Base-by-base conservation (phyloP, 2,329 filamentous ascomycete species). In the Colletotrichum cereale region DNA sequence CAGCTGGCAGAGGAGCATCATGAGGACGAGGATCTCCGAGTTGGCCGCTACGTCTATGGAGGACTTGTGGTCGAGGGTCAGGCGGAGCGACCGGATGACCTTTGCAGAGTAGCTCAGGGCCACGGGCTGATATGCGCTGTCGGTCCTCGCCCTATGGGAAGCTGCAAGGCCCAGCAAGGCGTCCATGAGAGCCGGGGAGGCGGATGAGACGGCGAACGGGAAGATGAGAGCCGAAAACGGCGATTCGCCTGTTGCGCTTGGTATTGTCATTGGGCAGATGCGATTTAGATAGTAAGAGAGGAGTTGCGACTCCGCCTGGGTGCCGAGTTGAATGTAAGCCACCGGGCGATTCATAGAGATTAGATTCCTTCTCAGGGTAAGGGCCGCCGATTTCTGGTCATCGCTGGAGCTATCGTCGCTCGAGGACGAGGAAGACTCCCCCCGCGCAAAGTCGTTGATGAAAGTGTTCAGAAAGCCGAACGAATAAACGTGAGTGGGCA, bases 1-100 rank as follows among this genome's bases (percentile, higher is more conserved):
- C 14, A 73, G 50, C 44, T 73, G 73, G 29, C 73, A 74, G 11
- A 74, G 40, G 2, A 74, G 62, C 73, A 74, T 74, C 36, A 71
- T 73, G 34, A 74, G 26, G 5, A 73, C 73, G 31, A 73, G 61
- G 12, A 73, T 58, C 52, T 74, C 73, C 6, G 72, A 67, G 65
- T 52, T 71, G 24, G 60, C 56, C 2, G 67, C 71, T 18, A 74
- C 55, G 42, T 70, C 67, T 14, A 67, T 52, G 38, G 63, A 38
- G 7, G 66, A 57, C 16, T 60, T 69, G 44, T 56, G 57, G 11
- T 62, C 58, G 8, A 74, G 58, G 2, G 63, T 57, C 1, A 73
- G 8, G 42, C 73, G 73, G 2, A 74, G 62, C 6, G 67, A 69
- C 8, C 67, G 60, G n/a, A 73, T 74, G 31, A 67, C 73, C 36